Conservation (phyloP, 352 stramenopile genomes). For the Pythium insidiosum region DNA sequence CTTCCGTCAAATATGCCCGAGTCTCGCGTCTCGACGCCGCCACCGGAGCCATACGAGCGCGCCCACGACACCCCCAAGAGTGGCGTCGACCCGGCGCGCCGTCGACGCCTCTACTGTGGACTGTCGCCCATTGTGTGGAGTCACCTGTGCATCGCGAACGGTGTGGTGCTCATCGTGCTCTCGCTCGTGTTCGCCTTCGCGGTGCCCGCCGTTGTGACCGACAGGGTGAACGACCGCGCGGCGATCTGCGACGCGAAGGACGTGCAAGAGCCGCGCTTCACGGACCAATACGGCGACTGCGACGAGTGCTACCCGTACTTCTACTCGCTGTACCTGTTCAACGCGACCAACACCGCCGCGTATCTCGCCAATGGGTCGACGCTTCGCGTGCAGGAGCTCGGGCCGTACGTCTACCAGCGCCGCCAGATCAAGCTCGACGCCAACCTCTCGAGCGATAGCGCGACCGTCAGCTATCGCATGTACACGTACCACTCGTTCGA, state of each 20-base stretch:
- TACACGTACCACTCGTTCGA: slow-evolving; percentile 73
- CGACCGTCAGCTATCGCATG: slow-evolving; percentile 59
- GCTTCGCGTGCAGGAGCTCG: slow-evolving; percentile 54
- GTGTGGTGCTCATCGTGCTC: slow-evolving; percentile 26
- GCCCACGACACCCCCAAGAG: no score
- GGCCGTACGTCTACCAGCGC: slow-evolving; percentile 62
- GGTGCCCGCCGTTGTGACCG: slow-evolving; percentile 37
- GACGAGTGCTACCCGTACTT: slow-evolving; percentile 74
- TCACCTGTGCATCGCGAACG: no score
- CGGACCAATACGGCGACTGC: slow-evolving; percentile 63
- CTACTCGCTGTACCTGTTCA: slow-evolving; percentile 55
- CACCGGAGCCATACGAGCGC: no score
- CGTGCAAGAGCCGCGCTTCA: slow-evolving; percentile 31
- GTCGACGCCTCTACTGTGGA: no score
- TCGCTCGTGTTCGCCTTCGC: slow-evolving; percentile 44
- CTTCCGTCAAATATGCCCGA: no score
- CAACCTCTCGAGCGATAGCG: slow-evolving; percentile 30
- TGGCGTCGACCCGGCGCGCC: no score
- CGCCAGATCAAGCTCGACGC: slow-evolving; percentile 58
- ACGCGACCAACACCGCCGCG: slow-evolving; percentile 65
- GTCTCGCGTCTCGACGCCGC: no score
- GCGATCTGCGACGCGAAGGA: slow-evolving; percentile 30
- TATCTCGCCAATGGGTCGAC: slow-evolving; percentile 39
- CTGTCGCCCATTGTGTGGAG: no score
- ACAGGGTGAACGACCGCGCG: slow-evolving; percentile 27